A percentile compares a stretch with the other conserved stretches of the same genome.
Conservation (phyloP, 345 rosid species). For the Angophora floribunda region DNA sequence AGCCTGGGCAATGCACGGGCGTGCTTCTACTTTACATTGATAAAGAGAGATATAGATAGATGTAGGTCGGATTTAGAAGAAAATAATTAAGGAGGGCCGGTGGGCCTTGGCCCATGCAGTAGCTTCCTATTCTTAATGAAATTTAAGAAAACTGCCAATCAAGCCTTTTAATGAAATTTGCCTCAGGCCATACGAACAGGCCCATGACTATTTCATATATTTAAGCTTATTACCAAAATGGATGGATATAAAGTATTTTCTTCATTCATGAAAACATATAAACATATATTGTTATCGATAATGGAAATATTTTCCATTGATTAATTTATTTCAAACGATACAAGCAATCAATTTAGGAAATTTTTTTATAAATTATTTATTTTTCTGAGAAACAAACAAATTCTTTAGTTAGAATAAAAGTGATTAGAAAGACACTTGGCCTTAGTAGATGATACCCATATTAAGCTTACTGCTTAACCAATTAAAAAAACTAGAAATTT, state of each 20-base stretch:
- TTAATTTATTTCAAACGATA: background rate
- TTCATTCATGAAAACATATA: background rate
- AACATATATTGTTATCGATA: background rate
- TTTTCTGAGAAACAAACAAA: background rate
- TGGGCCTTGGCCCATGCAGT: background rate
- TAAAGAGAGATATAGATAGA: background rate
- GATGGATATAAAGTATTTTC: background rate
- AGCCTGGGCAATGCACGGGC: background rate
- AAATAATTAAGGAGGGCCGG: background rate
- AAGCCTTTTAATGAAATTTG: background rate
- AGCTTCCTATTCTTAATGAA: background rate
- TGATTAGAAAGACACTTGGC: background rate
- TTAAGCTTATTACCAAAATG: background rate
- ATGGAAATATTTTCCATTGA: background rate
- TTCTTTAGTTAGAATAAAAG: background rate
- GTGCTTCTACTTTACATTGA: background rate
- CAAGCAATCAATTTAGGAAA: background rate
- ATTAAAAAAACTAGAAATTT: background rate
- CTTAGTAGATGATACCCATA: background rate
- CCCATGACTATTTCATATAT: background rate
- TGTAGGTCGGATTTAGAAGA: background rate
- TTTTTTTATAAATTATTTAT: background rate
- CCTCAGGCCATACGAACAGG: background rate
- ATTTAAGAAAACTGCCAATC: background rate
- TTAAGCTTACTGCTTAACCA: background rate